Evolutionary conservation across 192 early-diverging fungal species (phyloP), one percentile per base, ranked within the genome.

Genomic region (Podila horticola): DNA sequence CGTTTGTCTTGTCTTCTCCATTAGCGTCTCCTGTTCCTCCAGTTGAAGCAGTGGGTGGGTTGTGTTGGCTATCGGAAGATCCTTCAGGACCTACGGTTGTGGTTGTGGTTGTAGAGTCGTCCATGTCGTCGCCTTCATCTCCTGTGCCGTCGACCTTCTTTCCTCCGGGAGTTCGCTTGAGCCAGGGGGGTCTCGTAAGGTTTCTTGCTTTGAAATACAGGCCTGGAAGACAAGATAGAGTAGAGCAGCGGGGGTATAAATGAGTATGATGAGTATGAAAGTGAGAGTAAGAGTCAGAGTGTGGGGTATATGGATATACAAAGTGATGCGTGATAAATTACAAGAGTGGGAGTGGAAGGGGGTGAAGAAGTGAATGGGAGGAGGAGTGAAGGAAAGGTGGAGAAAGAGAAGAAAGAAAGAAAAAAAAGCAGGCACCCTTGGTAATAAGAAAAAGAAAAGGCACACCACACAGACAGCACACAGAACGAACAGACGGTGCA

Each of bases 191-290:
- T 17, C 89, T 83, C 3, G 84, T 86, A 7, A 84, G 73, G 34
- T 88, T 88, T 9, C 89, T 75, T 11, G 89, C 89, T 51, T 90
- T 89, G 66, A 86, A 73, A 57, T 89, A 89, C 15, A 89, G 76
- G 20, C 88, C 84, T 85, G 58, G 19, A 45, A 38, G 24, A 24
- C 26, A 26, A 26, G 57, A 1, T 20, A 34, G 55, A 59, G 59
- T 33, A 52, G 11, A 64, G 15, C 19, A n/a, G 52, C 22, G 38
- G 34, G 12, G 36, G 48, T 30, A 52, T 20, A n/a, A 5, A 22
- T 15, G 34, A 59, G 20, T 33, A 66, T 11, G 33, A 58, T 41
- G 41, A 51, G 24, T 38, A 29, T 30, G 62, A 48, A 20, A 9
- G 62, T n/a, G n/a, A 34, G 62, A 24, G 62, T 60, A 30, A 28